Percentiles rank a stretch among this genome's conserved stretches.
Evolutionary conservation across 805 yeast genomes (phyloP).

Genomic region (Candida chauliodis): DNA sequence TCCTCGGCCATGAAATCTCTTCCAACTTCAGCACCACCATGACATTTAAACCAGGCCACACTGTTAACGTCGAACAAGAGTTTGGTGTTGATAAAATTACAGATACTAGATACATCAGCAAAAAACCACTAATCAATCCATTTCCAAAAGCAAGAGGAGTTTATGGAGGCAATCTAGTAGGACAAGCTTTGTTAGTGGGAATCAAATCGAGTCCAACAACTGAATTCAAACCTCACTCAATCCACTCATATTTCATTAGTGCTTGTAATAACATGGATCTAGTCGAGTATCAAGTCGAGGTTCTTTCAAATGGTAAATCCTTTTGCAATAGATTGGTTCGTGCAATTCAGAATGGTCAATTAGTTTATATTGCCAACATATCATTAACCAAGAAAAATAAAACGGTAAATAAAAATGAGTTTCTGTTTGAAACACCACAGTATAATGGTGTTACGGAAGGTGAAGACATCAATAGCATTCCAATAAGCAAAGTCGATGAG

Average conservation of each 20-base stretch:
- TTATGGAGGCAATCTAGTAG: slow-evolving; percentile 33
- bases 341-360: slow-evolving; percentile 24
- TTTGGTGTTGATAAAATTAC: slow-evolving; percentile 18
- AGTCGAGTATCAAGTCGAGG: slow-evolving; percentile 30
- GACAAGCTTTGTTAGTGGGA: slow-evolving; percentile 35
- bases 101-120: slow-evolving; percentile 14
- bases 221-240: slow-evolving; percentile 33
- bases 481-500: slow-evolving; percentile 9
- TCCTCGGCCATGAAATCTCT: background rate
- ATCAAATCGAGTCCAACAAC: slow-evolving; percentile 19
- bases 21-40: background rate
- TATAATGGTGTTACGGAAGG: slow-evolving; percentile 27
- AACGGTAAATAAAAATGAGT: slow-evolving; percentile 2
- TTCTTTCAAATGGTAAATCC: slow-evolving; percentile 31
- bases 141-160: slow-evolving; percentile 22
- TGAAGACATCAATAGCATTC: slow-evolving; percentile 13
- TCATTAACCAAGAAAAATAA: slow-evolving; percentile 31
- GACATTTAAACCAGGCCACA: background rate
- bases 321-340: slow-evolving; percentile 30
- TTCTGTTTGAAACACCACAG: slow-evolving; percentile 30
- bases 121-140: slow-evolving; percentile 23
- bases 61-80: slow-evolving; percentile 9
- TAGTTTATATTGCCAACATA: slow-evolving; percentile 24
- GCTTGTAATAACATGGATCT: slow-evolving; percentile 14
- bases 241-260: slow-evolving; percentile 30